Evolutionary conservation across 2,329 filamentous ascomycete species (phyloP), one percentile per base, ranked within the genome.

Genomic region (Cadophora sp.): DNA sequence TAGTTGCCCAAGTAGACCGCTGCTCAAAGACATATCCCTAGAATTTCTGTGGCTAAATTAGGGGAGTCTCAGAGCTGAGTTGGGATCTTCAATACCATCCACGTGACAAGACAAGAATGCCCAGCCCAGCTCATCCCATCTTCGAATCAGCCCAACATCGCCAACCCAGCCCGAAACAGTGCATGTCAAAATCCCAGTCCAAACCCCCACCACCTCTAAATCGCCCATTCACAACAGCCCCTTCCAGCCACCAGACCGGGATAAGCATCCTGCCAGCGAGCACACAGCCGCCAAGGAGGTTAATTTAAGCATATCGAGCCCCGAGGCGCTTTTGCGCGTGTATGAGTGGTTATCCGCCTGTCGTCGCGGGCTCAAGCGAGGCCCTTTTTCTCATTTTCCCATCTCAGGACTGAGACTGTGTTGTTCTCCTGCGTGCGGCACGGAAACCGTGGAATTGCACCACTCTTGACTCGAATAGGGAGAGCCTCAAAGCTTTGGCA

Each of bases 251-350:
- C 22, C 30, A 18, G 14, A 30, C 59, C 30, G 43, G 59, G 45
- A 62, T 62, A 7, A 4, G 45, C 11, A 62, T 62, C 59, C 59
- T 62, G 45, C 59, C 59, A 47, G 18, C 59, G 14, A 11, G 39
- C 20, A 41, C n/a, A 36, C 59, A 62, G 45, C 30, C 33, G 33
- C 45, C 45, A 41, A 51, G 59, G 7, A 62, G 20, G n/a, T 27
- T 62, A 53, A 62, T 62, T 53, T 62, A 62, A 62, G 59, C 59
- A 62, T 62, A 53, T 50, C 48, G 7, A 24, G 43, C 18, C 20
- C 4, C 9, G 45, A 62, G 59, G 59, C 59, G 45, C 33, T 41
- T 53, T 53, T 22, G 45, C 30, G 59, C 59, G 30, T 41, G 24
- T 30, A 20, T 62, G 30, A 62, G 20, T 51, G 59, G 59, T n/a